phyloP scores from a whole-genome alignment of 495 filamentous ascomycete species.

The Bacidia gigantensis region DNA sequence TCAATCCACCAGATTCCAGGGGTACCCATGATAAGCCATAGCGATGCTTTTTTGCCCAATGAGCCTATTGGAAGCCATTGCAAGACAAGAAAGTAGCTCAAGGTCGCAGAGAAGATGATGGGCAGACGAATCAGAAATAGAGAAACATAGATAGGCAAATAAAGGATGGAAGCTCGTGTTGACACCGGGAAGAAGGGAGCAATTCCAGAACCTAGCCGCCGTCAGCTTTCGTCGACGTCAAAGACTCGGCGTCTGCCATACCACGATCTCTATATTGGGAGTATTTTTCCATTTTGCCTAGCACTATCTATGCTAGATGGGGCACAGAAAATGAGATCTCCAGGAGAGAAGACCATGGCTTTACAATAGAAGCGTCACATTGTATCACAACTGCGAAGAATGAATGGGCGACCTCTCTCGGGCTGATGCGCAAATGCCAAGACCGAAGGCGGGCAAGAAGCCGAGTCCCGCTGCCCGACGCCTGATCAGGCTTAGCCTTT shows the following conservation, averaged over 20 bases:
- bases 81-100: conserved; percentile 64
- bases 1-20: conserved; percentile 97
- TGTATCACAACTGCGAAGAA: too few species aligned
- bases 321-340: too few species aligned
- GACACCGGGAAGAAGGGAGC: conserved; percentile 83
- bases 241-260: conserved; percentile 23
- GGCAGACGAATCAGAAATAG: conserved; percentile 73
- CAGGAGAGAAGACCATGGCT: too few species aligned
- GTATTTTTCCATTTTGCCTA: conserved; percentile 97
- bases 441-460: too few species aligned
- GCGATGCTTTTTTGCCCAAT: conserved; percentile 59
- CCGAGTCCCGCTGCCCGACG: too few species aligned
- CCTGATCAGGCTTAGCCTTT: too few species aligned
- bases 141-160: conserved; percentile 49
- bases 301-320: too few species aligned
- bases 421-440: too few species aligned
- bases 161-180: conserved; percentile 42
- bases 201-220: conserved; percentile 68
- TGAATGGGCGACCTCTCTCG: too few species aligned
- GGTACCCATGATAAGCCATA: conserved; percentile 76
- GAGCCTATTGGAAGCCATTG: conserved; percentile 80
- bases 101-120: conserved; percentile 52
- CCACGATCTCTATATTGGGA: conserved; percentile 92
- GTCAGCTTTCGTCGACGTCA: conserved; percentile 10
- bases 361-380: too few species aligned